Base-by-base conservation (phyloP, 345 rosid genomes). In the Ceriops decandra region DNA sequence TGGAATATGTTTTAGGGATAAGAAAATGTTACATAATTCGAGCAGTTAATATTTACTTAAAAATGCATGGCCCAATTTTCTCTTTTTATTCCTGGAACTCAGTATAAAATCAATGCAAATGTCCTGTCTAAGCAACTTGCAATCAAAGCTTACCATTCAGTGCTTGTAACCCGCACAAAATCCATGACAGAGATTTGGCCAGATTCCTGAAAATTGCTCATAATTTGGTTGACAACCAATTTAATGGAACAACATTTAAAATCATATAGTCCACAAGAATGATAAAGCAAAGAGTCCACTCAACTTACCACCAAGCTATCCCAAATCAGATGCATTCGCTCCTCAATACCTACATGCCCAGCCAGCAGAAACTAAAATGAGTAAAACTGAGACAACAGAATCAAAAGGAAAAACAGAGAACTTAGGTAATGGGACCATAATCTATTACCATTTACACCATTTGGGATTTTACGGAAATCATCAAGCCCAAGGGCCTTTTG, bases 251-350 rank as follows among this genome's bases (percentile, higher is more conserved):
- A 22, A 13, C 19, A 32, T 13, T 42, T 3, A 42, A 42, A 11
- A 42, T 32, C 7, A 24, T 11, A n/a, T 38, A n/a, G 42, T 7
- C 22, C 11, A 30, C 7, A n/a, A 28, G 46, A 54, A 54, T 27
- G 7, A 63, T 58, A 28, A 47, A 58, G 70, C 26, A 32, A 59
- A 31, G 60, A 30, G 49, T 22, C 17, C 33, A 61, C 1, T 59
- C 64, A 28, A 65, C 98, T 79, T 84, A 95, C 97, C 97, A 95
- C 99, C 97, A 95, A 84, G 0, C 88, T 84, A 75, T 91, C 93
- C 98, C 98, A 95, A 64, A 88, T 79, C 71, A 95, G 82, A 79
- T 95, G 99, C 98, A 95, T 95, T 82, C 99, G 90, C 83, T 95
- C 99, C 77, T 95, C 99, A 66, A 95, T 82, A 68, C 98, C 97